Conservation (phyloP, 2,329 filamentous ascomycete genomes). For the Monosporascus cannonballus region DNA sequence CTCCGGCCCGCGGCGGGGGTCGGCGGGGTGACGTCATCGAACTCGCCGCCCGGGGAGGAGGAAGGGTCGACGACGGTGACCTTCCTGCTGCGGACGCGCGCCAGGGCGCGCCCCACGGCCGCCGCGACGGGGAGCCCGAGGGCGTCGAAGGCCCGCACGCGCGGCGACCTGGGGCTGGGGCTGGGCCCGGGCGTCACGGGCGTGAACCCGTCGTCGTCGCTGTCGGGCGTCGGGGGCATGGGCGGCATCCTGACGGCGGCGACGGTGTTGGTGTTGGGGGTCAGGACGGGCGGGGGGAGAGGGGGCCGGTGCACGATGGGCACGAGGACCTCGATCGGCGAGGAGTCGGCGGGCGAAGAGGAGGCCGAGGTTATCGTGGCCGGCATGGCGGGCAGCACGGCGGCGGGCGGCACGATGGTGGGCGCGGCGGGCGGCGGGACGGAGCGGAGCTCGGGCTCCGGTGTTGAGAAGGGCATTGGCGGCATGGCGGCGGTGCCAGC, state of each 20-base stretch:
- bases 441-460: neutral
- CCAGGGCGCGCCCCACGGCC: neutral
- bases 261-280: constrained; percentile 4
- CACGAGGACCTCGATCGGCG: constrained; percentile 18
- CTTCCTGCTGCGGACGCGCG: constrained; percentile 13
- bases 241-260: constrained; percentile 8
- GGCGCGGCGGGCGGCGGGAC: neutral
- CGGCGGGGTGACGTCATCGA: constrained; percentile 19
- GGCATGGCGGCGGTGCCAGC: constrained; percentile 7
- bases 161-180: constrained; percentile 10
- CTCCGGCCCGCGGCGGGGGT: constrained; percentile 8
- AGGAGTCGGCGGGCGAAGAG: neutral
- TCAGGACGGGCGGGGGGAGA: constrained; percentile 10
- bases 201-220: constrained; percentile 21
- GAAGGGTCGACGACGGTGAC: constrained; percentile 2
- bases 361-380: neutral
- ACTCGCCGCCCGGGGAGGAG: constrained; percentile 5
- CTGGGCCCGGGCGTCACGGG: constrained; percentile 21
- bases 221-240: constrained; percentile 14
- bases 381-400: neutral
- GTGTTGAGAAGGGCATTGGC: constrained; percentile 2
- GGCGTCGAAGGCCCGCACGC: constrained; percentile 20
- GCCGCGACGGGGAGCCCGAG: constrained; percentile 21
- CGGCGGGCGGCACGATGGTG: neutral
- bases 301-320: constrained; percentile 19